phyloP scores from a whole-genome alignment of 2,329 filamentous ascomycete species.

The Pseudopyrenochaeta lycopersici region DNA sequence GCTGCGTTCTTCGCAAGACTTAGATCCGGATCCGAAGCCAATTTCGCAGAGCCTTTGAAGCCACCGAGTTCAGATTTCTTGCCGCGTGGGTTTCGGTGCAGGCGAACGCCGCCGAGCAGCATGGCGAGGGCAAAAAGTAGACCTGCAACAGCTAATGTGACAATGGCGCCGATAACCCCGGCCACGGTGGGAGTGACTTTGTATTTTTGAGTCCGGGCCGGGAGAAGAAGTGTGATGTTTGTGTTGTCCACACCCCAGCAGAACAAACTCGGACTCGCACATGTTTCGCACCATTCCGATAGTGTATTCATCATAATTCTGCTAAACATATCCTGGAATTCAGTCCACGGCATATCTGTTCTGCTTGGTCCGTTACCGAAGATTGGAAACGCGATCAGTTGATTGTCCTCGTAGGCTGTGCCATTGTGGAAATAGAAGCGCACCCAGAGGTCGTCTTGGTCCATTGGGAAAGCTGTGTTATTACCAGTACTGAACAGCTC shows the following conservation, averaged over 20 bases:
- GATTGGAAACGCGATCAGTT: conserved; percentile 56
- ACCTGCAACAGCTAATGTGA: conserved; percentile 58
- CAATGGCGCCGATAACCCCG: conserved; percentile 65
- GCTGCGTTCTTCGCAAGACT: conserved; percentile 55
- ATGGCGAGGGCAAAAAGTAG: conserved; percentile 54
- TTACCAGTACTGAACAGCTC: conserved; percentile 57
- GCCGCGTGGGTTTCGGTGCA: conserved; percentile 47
- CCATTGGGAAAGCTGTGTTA: conserved; percentile 48
- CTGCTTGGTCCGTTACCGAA: conserved; percentile 59
- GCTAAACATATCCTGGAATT: conserved; percentile 59
- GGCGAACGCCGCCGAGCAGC: conserved; percentile 56
- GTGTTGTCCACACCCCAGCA: conserved; percentile 55
- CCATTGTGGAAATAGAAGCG: conserved; percentile 67
- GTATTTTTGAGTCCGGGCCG: background rate
- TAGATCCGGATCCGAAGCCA: conserved; percentile 64
- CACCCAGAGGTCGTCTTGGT: conserved; percentile 59
- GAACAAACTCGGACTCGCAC: conserved; percentile 59
- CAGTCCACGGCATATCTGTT: conserved; percentile 58
- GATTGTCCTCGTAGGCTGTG: conserved; percentile 53
- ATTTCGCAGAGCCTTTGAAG: conserved; percentile 64
- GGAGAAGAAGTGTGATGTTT: conserved; percentile 10
- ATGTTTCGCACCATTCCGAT: conserved; percentile 62
- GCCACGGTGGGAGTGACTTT: conserved; percentile 56
- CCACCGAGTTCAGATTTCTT: conserved; percentile 57
- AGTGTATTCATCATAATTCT: conserved; percentile 55